A percentile compares a stretch with the other conserved stretches of the same genome.
These are phyloP conservation scores for Entophlyctis luteolus DNA, from an alignment of 192 early-diverging fungal species.

Conservation along the genomic window DNA sequence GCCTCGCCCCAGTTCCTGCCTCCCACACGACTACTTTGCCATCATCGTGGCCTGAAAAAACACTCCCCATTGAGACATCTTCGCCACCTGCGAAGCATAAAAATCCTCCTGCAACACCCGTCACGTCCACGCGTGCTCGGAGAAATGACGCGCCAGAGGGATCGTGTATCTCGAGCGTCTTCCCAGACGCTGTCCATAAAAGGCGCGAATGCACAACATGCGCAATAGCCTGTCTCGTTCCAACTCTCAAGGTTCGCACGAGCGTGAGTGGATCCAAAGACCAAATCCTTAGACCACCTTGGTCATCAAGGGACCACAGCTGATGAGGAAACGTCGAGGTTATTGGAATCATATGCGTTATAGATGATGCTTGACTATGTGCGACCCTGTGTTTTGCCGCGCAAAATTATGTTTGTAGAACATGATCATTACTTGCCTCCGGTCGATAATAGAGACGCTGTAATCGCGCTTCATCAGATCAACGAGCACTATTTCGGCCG, in stretches of 20 bases:
- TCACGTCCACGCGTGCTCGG: conserved; percentile 23
- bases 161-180: conserved; percentile 54
- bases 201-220: conserved; percentile 36
- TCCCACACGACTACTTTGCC: conserved; percentile 75
- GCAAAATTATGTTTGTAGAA: background rate
- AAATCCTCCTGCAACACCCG: conserved; percentile 50
- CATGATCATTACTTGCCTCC: background rate
- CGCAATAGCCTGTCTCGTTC: conserved; percentile 45
- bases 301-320: conserved; percentile 15
- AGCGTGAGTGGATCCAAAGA: conserved; percentile 26
- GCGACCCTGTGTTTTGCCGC: background rate
- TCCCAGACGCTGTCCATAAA: conserved; percentile 63
- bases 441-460: background rate
- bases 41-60: conserved; percentile 75
- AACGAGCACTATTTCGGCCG: background rate
- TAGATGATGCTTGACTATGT: background rate
- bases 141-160: conserved; percentile 36
- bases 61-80: conserved; percentile 14
- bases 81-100: conserved; percentile 49
- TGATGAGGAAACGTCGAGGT: background rate
- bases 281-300: conserved; percentile 19
- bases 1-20: conserved; percentile 36
- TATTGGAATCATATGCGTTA: conserved; percentile 9
- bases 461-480: background rate
- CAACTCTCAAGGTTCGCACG: conserved; percentile 41